Conservation (phyloP, 2,329 filamentous ascomycete species). For the Aspergillus bombycis region DNA sequence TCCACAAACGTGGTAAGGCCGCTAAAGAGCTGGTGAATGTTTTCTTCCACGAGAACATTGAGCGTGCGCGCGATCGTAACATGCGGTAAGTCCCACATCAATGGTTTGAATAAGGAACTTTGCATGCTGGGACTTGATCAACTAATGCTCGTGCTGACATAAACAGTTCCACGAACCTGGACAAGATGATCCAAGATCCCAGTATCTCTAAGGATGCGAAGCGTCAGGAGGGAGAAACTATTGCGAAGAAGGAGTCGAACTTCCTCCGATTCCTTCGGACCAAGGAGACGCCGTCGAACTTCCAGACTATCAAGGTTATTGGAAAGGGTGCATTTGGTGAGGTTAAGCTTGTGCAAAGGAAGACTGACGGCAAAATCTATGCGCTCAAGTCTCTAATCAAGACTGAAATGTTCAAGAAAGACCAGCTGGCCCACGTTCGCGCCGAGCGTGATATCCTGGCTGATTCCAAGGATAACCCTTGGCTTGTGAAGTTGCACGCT, state of each 20-base stretch:
- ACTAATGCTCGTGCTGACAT: not conserved
- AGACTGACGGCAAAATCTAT: constrained; percentile 94
- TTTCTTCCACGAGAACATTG: constrained; percentile 99
- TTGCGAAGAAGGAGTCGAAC: constrained; percentile 85
- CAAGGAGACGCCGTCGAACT: constrained; percentile 91
- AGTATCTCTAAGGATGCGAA: constrained; percentile 75
- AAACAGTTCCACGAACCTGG: constrained; percentile 83
- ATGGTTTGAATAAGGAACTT: not conserved
- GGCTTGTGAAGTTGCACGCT: constrained; percentile 97
- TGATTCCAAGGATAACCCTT: constrained; percentile 94
- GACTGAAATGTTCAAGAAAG: constrained; percentile 99
- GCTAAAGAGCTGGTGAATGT: constrained; percentile 68
- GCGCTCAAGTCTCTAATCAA: constrained; percentile 98
- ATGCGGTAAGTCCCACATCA: constrained; percentile 69
- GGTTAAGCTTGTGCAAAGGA: constrained; percentile 95
- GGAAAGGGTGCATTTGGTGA: constrained; percentile 99
- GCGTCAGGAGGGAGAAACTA: constrained; percentile 80
- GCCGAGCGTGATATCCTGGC: constrained; percentile 97
- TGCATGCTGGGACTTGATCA: not conserved
- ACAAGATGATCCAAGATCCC: constrained; percentile 79
- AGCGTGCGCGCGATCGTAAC: constrained; percentile 92
- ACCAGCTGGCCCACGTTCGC: constrained; percentile 95
- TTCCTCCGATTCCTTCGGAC: constrained; percentile 94
- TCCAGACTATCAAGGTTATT: constrained; percentile 95
- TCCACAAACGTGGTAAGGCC: constrained; percentile 71